Conservation (phyloP, 164 flowering plant genomes). For the Liriodendron chinense region DNA sequence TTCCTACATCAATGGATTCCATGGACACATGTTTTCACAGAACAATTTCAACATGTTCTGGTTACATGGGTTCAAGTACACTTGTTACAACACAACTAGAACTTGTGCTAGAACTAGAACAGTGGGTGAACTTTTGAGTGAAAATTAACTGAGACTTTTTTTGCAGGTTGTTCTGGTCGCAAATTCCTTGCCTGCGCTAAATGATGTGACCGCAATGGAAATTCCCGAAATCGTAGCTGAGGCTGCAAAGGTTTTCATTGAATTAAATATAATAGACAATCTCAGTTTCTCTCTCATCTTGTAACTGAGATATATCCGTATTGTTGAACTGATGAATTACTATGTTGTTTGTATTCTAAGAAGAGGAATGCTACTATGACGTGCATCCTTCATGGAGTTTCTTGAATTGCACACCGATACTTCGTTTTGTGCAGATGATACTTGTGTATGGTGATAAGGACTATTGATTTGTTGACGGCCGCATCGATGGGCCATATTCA, state of each 20-base stretch:
- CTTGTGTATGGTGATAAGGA: too few relatives aligned
- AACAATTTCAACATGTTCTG: too few relatives aligned
- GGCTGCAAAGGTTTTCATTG: conserved; percentile 81
- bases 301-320: background rate
- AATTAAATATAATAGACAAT: background rate
- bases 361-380: background rate
- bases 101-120: background rate
- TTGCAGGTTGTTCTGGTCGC: conserved; percentile 94
- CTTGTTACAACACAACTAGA: background rate
- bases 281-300: background rate
- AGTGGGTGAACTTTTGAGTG: background rate
- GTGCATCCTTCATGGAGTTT: background rate
- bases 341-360: background rate
- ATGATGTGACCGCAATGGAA: conserved; percentile 97
- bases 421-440: too few relatives aligned
- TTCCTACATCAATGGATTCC: too few relatives aligned
- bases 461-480: too few relatives aligned
- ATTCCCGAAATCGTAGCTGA: conserved; percentile 96
- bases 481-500: too few relatives aligned
- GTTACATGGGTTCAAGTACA: background rate
- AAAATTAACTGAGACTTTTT: conserved; percentile 4
- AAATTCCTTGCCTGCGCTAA: conserved; percentile 93
- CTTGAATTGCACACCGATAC: too few relatives aligned
- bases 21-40: too few relatives aligned
- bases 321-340: background rate